A percentile compares a stretch with the other conserved stretches of the same genome.
Evolutionary conservation across 1,284 basidiomycete genomes (phyloP).

Genomic region (Sutorius eximius): DNA sequence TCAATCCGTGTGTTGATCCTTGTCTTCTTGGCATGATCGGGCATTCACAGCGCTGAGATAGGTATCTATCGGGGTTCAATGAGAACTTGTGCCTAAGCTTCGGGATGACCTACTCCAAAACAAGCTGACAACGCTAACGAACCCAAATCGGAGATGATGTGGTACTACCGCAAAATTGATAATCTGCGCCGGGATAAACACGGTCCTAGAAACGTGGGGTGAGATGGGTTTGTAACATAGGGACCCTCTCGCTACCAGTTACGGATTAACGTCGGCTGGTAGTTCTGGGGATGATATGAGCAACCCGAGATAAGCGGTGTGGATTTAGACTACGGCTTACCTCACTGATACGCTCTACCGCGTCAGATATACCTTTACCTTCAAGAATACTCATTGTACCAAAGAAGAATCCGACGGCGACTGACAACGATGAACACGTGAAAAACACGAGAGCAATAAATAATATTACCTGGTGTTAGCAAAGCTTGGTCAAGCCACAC

Average conservation of each 20-base stretch:
- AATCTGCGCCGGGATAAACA: conserved; percentile 79
- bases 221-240: background rate
- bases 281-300: conserved; percentile 44
- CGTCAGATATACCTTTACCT: conserved; percentile 59
- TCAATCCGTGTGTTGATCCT: conserved; percentile 9
- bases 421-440: conserved; percentile 35
- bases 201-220: conserved; percentile 46
- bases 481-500: conserved; percentile 74
- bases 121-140: conserved; percentile 76
- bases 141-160: conserved; percentile 74
- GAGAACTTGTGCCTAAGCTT: conserved; percentile 17
- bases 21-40: conserved; percentile 1
- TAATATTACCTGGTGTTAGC: conserved; percentile 57
- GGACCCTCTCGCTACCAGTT: conserved; percentile 55
- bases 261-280: conserved; percentile 66
- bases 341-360: conserved; percentile 52
- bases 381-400: conserved; percentile 72
- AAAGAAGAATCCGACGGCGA: conserved; percentile 71
- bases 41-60: conserved; percentile 50
- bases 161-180: conserved; percentile 83
- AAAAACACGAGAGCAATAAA: background rate
- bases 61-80: conserved; percentile 37
- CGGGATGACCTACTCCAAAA: conserved; percentile 75
- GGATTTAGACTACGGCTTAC: conserved; percentile 36
- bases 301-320: background rate